Evolutionary conservation across 495 filamentous ascomycete species (phyloP).

Genomic region (Penicillium tannophilum): DNA sequence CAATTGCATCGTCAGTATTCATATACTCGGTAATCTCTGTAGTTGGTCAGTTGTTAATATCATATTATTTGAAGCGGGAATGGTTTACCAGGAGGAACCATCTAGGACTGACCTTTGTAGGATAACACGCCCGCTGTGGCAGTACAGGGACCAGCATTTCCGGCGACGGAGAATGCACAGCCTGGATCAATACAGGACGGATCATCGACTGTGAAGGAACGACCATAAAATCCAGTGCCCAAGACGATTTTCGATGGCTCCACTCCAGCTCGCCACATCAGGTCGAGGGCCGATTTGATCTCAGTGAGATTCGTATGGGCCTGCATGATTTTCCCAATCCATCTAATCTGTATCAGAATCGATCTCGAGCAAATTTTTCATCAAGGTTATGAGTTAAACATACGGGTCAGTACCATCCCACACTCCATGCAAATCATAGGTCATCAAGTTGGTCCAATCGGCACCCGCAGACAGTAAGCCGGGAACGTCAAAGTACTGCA

Average conservation of each 20-base stretch:
- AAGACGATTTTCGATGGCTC: slow-evolving; percentile 37
- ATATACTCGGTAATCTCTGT: too few species aligned
- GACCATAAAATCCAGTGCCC: slow-evolving; percentile 46
- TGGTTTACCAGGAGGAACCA: too few species aligned
- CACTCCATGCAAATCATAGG: slow-evolving; percentile 48
- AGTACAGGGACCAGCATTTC: slow-evolving; percentile 33
- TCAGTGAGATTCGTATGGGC: slow-evolving; percentile 42
- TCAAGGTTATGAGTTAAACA: too few species aligned
- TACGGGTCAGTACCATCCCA: slow-evolving; percentile 28
- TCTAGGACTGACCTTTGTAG: slow-evolving; percentile 15
- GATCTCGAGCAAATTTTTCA: too few species aligned
- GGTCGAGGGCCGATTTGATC: slow-evolving; percentile 32
- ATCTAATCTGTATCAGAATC: too few species aligned
- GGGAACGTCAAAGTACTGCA: slow-evolving; percentile 51
- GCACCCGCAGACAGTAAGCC: slow-evolving; percentile 26
- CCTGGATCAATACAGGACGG: slow-evolving; percentile 20
- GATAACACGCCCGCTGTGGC: slow-evolving; percentile 29
- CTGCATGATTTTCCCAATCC: slow-evolving; percentile 16
- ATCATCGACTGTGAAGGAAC: slow-evolving; percentile 26
- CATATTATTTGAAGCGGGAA: too few species aligned
- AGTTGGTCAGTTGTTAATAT: too few species aligned
- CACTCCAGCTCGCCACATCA: slow-evolving; percentile 39
- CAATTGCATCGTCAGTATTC: too few species aligned
- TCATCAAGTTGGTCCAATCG: slow-evolving; percentile 62
- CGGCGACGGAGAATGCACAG: slow-evolving; percentile 27